Base-by-base conservation (phyloP, 2,329 filamentous ascomycete genomes). In the Sarocladiaceae sp. region DNA sequence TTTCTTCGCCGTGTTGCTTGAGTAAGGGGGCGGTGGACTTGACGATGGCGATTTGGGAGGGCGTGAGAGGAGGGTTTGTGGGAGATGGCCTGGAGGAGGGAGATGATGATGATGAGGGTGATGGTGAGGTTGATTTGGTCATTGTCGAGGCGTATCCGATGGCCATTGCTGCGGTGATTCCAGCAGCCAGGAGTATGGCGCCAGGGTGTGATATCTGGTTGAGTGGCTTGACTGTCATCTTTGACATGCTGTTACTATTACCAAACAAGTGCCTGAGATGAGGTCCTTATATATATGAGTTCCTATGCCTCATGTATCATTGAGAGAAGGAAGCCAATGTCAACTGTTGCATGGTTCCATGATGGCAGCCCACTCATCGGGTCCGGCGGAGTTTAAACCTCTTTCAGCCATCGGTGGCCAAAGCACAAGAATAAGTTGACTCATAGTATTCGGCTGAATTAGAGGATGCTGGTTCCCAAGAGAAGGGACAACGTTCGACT, bases 1-100 rank as follows among this genome's bases (percentile, higher is more conserved):
- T 87, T 35, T 72, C 66, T 15, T 69, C 68, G 62, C 85, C 86
- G 59, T 89, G 77, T 49, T 80, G 69, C 50, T 79, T 74, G 6
- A 90, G 73, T 15, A 88, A 74, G 2, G 86, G 86, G 31, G 81
- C 84, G 2, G 86, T 91, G 29, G 85, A 72, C 63, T 88, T 90
- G 68, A 93, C 82, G 52, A 84, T 80, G 48, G 74, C 66, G 50
- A 83, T 72, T 67, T 91, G 85, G 29, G 73, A 67, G 20, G 73
- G 65, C 10, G 82, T 81, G 47, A 88, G 66, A 46, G 74, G 11
- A 15, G 24, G 23, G 7, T 23, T 41, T 11, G 19, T 41, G 37
- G 19, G 12, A n/a, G 34, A 39, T 23, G 19, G 3, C 19, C n/a
- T 23, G 13, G 34, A 12, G n/a, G 34, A 5, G 9, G 33, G 7